Percentiles rank a stretch among this genome's conserved stretches.
Evolutionary conservation across 1,284 basidiomycete genomes (phyloP).

Genomic region (Sanghuangporus sanghuang): DNA sequence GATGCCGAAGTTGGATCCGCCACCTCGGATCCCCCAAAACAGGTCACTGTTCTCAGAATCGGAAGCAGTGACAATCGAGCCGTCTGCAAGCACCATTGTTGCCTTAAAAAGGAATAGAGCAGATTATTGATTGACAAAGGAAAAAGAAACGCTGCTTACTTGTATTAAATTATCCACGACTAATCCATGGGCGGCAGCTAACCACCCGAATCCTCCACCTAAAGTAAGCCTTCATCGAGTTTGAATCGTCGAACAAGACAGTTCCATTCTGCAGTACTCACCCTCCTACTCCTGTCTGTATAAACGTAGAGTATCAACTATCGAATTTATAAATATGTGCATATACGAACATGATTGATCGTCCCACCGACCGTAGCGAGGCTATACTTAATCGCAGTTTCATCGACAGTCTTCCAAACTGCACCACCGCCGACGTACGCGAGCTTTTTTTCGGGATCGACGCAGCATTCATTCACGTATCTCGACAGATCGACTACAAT

Average conservation of each 20-base stretch:
- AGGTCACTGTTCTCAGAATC: constrained; percentile 44
- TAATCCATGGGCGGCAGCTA: constrained; percentile 45
- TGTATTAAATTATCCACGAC: constrained; percentile 50
- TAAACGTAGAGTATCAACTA: not conserved
- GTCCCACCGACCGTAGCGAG: constrained; percentile 48
- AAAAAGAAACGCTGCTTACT: constrained; percentile 24
- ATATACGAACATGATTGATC: constrained; percentile 44
- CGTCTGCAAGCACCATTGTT: constrained; percentile 49
- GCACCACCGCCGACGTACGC: constrained; percentile 50
- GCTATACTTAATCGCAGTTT: constrained; percentile 39
- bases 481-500: constrained; percentile 52
- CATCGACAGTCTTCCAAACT: constrained; percentile 47
- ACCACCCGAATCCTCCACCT: constrained; percentile 57
- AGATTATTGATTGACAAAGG: not conserved
- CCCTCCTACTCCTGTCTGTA: constrained; percentile 50
- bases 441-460: constrained; percentile 39
- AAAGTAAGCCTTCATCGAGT: constrained; percentile 36
- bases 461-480: constrained; percentile 35
- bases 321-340: constrained; percentile 8
- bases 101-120: constrained; percentile 29
- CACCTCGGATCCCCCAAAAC: constrained; percentile 55
- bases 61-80: constrained; percentile 38
- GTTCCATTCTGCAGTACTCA: constrained; percentile 20
- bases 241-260: not conserved
- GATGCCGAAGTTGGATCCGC: constrained; percentile 54